phyloP scores from a whole-genome alignment of 345 rosid species.

The Punica granatum region DNA sequence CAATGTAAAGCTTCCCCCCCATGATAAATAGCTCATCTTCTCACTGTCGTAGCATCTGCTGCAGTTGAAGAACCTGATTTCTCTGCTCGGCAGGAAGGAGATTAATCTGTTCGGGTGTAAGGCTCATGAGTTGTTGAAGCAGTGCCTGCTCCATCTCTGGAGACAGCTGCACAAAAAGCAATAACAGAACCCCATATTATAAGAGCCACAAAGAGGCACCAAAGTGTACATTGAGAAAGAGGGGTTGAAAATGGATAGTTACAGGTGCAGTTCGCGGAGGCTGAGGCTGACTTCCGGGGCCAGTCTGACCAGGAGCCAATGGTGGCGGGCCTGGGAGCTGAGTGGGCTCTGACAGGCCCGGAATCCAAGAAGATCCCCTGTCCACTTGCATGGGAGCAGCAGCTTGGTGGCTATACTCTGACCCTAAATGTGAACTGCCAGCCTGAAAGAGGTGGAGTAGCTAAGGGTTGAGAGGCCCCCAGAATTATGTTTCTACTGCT shows the following conservation, averaged over 20 bases:
- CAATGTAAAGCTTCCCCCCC: background rate
- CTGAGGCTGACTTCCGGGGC: conserved; percentile 51
- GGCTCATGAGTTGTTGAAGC: conserved; percentile 96
- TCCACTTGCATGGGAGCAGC: conserved; percentile 53
- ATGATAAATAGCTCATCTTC: background rate
- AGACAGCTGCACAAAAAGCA: conserved; percentile 48
- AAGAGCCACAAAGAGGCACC: background rate
- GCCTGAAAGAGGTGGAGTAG: conserved; percentile 29
- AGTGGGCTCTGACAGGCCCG: conserved; percentile 53
- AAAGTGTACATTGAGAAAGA: background rate
- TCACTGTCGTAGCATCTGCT: conserved; percentile 86
- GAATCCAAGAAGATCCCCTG: conserved; percentile 75
- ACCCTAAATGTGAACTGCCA: conserved; percentile 54
- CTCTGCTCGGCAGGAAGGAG: conserved; percentile 84
- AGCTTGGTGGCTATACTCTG: conserved; percentile 50
- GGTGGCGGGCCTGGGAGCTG: conserved; percentile 53
- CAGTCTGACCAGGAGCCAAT: conserved; percentile 48
- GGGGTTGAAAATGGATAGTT: conserved; percentile 11
- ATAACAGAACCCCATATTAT: background rate
- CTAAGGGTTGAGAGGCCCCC: background rate
- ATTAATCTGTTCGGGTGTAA: conserved; percentile 88
- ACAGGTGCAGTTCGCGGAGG: conserved; percentile 59
- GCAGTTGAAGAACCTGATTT: conserved; percentile 91
- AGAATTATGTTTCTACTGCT: background rate
- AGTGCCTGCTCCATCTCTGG: conserved; percentile 97